phyloP scores from a whole-genome alignment of 805 yeast species.

The Metschnikowia baotianmanensis region DNA sequence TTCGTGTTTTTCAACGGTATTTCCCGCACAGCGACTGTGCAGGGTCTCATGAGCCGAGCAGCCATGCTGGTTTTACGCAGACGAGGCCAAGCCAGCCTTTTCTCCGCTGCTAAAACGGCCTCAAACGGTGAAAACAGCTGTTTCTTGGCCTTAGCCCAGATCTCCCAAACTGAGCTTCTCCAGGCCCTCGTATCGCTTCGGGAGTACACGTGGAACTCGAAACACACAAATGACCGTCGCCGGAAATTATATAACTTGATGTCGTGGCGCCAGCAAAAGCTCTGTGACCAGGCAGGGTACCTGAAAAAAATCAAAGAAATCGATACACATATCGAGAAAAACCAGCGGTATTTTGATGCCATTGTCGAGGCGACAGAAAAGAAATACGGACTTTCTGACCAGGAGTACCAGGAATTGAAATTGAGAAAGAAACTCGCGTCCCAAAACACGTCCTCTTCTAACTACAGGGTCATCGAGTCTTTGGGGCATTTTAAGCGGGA shows the following conservation, averaged over 20 bases:
- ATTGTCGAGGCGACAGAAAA: conserved; percentile 46
- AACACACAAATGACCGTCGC: conserved; percentile 45
- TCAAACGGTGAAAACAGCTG: neutral
- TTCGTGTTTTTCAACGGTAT: conserved; percentile 35
- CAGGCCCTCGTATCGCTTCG: conserved; percentile 49
- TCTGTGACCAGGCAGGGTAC: conserved; percentile 55
- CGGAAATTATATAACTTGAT: conserved; percentile 44
- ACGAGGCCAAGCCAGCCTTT: conserved; percentile 5
- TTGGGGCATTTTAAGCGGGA: conserved; percentile 78
- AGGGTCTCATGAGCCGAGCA: conserved; percentile 3
- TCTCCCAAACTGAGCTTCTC: conserved; percentile 30
- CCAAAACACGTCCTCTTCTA: conserved; percentile 19
- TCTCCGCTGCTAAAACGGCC: neutral
- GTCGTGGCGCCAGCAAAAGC: conserved; percentile 54
- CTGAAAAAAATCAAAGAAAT: conserved; percentile 47
- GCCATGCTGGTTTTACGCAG: neutral
- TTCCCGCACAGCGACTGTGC: conserved; percentile 26
- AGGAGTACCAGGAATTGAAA: conserved; percentile 25
- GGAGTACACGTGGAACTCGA: conserved; percentile 39
- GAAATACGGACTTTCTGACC: conserved; percentile 42
- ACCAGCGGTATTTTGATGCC: conserved; percentile 45
- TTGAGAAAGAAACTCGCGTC: neutral
- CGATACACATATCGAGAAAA: conserved; percentile 46
- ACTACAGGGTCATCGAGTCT: conserved; percentile 58
- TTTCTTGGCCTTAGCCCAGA: conserved; percentile 18